Conservation (phyloP, 129 eudicot genomes). For the Heracleum sosnowskyi region DNA sequence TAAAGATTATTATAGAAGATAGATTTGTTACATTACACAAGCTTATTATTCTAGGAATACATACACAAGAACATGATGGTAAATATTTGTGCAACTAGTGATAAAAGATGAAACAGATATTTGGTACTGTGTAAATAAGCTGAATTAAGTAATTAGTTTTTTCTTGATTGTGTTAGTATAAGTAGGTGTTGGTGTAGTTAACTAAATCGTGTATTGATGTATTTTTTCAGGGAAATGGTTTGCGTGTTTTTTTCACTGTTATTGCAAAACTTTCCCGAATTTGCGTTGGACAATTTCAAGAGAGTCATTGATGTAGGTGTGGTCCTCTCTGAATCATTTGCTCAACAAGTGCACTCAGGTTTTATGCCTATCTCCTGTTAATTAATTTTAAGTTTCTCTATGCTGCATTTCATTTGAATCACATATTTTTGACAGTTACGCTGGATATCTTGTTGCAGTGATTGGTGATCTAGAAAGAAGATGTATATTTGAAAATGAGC, state of each 20-base stretch:
- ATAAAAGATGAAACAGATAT: background rate
- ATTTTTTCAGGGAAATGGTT: conserved; percentile 59
- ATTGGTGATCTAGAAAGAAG: conserved; percentile 35
- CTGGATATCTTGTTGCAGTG: conserved; percentile 33
- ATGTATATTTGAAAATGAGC: conserved; percentile 33
- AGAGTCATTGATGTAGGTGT: conserved; percentile 12
- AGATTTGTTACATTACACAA: background rate
- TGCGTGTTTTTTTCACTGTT: conserved; percentile 55
- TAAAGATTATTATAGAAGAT: background rate
- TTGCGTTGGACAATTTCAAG: conserved; percentile 20
- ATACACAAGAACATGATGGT: background rate
- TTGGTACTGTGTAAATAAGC: background rate
- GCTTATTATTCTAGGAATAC: background rate
- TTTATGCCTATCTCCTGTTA: background rate
- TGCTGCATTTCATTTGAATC: background rate
- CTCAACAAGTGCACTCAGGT: conserved; percentile 48
- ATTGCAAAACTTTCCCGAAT: conserved; percentile 33
- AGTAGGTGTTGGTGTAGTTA: background rate
- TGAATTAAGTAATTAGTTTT: background rate
- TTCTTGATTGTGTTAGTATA: background rate
- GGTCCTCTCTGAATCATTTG: conserved; percentile 24
- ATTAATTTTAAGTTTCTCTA: background rate
- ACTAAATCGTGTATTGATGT: background rate
- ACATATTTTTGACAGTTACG: background rate
- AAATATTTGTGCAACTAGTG: background rate